These are phyloP conservation scores for Exophiala lecanii-corni DNA, from an alignment of 2,329 filamentous ascomycete genomes.

Conservation along the genomic window DNA sequence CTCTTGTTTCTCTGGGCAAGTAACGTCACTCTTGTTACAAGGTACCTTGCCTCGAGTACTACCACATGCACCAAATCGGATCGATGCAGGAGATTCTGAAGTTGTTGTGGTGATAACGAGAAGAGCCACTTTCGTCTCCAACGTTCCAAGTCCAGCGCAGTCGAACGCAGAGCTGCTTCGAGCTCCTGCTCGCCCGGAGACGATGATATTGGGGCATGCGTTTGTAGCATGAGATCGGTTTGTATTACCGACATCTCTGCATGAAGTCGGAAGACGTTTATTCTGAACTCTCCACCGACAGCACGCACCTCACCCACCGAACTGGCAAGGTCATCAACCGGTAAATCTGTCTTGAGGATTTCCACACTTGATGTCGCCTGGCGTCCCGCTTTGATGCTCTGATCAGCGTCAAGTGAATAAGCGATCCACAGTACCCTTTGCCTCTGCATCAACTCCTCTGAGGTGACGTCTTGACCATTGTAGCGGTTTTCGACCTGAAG, in stretches of 20 bases:
- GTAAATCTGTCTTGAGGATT: constrained; percentile 88
- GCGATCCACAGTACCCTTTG: constrained; percentile 73
- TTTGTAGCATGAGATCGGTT: constrained; percentile 13
- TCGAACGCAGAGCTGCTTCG: constrained; percentile 3
- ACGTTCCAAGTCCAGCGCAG: constrained; percentile 6
- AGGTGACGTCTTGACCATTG: constrained; percentile 74
- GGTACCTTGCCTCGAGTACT: constrained; percentile 14
- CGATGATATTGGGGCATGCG: background rate
- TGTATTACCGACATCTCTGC: constrained; percentile 66
- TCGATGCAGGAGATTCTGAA: constrained; percentile 10
- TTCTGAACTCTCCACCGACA: constrained; percentile 78
- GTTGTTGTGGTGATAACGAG: constrained; percentile 5
- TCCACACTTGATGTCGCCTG: constrained; percentile 7
- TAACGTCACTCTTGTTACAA: constrained; percentile 6
- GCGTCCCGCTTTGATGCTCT: constrained; percentile 11
- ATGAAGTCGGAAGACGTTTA: constrained; percentile 90
- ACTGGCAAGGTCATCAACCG: constrained; percentile 80
- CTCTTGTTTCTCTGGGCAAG: background rate
- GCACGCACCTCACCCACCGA: constrained; percentile 91
- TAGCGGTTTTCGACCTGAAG: constrained; percentile 11
- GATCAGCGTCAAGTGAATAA: constrained; percentile 66
- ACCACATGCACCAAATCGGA: constrained; percentile 19
- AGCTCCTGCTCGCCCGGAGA: background rate
- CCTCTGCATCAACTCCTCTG: constrained; percentile 85
- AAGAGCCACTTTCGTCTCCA: constrained; percentile 16